Percentiles rank a stretch among this genome's conserved stretches.
Evolutionary conservation across 2,329 filamentous ascomycete species (phyloP).

Genomic region (Diplocarpon rosae): DNA sequence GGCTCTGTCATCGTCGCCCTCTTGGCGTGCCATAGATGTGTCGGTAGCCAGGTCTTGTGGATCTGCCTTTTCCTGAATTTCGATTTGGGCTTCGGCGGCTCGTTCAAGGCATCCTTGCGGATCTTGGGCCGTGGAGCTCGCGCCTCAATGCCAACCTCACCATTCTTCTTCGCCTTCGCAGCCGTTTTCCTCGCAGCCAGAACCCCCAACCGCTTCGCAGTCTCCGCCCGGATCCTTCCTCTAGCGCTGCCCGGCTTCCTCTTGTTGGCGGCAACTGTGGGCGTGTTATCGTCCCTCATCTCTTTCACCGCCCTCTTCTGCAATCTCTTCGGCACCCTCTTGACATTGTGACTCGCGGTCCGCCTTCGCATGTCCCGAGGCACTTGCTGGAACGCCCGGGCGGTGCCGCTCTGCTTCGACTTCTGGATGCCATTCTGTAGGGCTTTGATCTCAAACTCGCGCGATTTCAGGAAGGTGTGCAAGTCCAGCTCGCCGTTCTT

Average conservation of each 20-base stretch:
- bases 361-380: conserved; percentile 73
- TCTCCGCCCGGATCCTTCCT: conserved; percentile 59
- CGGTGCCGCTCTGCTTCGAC: conserved; percentile 50
- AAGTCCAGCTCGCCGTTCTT: conserved; percentile 74
- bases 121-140: conserved; percentile 49
- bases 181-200: conserved; percentile 46
- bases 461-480: conserved; percentile 70
- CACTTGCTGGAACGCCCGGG: conserved; percentile 82
- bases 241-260: conserved; percentile 49
- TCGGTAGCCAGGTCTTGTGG: conserved; percentile 88
- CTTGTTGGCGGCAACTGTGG: conserved; percentile 56
- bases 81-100: conserved; percentile 46
- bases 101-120: conserved; percentile 57
- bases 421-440: conserved; percentile 72
- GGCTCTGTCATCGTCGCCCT: conserved; percentile 78
- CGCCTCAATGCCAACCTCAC: conserved; percentile 28
- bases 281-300: conserved; percentile 87
- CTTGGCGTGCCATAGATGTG: conserved; percentile 90
- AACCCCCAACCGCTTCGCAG: conserved; percentile 57
- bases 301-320: conserved; percentile 56
- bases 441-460: conserved; percentile 81
- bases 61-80: conserved; percentile 79
- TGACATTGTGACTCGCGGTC: conserved; percentile 92
- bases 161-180: conserved; percentile 27
- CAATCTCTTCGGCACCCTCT: conserved; percentile 71